Percentiles rank a stretch among this genome's conserved stretches.
Conservation (phyloP, 208 protist genomes). For the Trypanosoma lewisi region DNA sequence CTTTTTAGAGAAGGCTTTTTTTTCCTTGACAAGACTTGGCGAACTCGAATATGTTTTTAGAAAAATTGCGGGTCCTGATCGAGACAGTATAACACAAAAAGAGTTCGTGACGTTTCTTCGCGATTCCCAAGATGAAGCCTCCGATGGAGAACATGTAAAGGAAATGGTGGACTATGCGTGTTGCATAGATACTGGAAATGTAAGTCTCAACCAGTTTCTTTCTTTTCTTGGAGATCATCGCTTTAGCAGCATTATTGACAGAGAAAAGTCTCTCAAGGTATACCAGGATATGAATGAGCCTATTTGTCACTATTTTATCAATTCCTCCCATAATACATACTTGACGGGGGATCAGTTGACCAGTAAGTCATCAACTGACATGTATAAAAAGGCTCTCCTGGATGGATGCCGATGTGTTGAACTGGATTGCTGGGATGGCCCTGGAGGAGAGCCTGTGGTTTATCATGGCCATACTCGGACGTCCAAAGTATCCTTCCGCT, state of each 20-base stretch:
- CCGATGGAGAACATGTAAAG: constrained; percentile 33
- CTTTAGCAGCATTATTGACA: constrained; percentile 36
- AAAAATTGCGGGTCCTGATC: constrained; percentile 20
- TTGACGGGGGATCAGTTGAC: constrained; percentile 76
- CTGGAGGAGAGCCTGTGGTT: constrained; percentile 37
- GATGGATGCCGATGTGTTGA: constrained; percentile 51
- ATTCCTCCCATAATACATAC: constrained; percentile 91
- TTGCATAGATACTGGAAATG: constrained; percentile 27
- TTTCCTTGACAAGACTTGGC: constrained; percentile 36
- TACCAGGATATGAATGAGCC: constrained; percentile 85
- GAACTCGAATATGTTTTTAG: constrained; percentile 60
- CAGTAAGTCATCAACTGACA: constrained; percentile 29
- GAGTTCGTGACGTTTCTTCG: constrained; percentile 47
- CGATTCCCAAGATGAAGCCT: constrained; percentile 40
- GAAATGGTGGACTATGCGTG: constrained; percentile 38
- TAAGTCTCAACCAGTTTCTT: constrained; percentile 43
- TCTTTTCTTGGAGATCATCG: constrained; percentile 36
- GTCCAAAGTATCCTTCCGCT: constrained; percentile 36
- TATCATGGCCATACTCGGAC: constrained; percentile 54
- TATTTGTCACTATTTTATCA: constrained; percentile 62
- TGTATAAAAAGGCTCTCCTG: constrained; percentile 35
- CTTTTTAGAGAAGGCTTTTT: constrained; percentile 47
- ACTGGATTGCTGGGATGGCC: constrained; percentile 54
- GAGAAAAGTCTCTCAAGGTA: constrained; percentile 33
- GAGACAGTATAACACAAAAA: constrained; percentile 36